Base-by-base conservation (phyloP, 306 rosid genomes). In the Herpetospermum pedunculosum region DNA sequence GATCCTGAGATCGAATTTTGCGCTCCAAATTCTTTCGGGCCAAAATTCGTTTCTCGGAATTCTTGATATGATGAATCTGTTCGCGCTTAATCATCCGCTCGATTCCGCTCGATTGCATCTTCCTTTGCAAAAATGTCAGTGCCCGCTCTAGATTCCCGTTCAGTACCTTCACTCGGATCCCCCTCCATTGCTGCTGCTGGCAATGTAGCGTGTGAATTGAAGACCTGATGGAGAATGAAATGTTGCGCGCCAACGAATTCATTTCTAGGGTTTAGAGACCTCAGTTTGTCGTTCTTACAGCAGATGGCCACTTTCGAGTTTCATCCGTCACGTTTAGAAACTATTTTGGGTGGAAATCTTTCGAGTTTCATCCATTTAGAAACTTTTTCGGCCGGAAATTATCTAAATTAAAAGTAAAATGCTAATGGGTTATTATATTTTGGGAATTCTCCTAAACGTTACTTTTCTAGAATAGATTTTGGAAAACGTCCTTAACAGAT, bases 51-150 rank as follows among this genome's bases (percentile, higher is more conserved):
- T 89, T 94, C 89, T 91, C 96, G 5, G 97, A 94, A 85, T 91
- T 91, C 85, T 94, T 94, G 70, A 94, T 73, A 73, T 94, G 97
- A 79, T 81, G 86, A 40, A 78, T 81, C 70, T 86, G 92, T 77
- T 84, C 88, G 1, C 26, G 65, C 87, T 85, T 89, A 63, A 94
- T 86, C 86, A 94, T 59, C 75, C 98, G 78, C 83, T 94, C 98
- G 9, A 94, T 88, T 54, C 98, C 98, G 46, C 98, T 91, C n/a
- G 91, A 81, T 70, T 77, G 86, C 95, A 94, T 94, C 79, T 78
- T 84, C 75, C 89, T 88, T 83, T 91, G 94, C 96, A 91, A 75
- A 38, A 81, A 10, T 2, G 65, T 5, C 73, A 94, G 81, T 3
- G 96, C 97, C 59, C 2, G 63, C 58, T 94, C 96, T 78, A 94